phyloP scores from a whole-genome alignment of 2,329 filamentous ascomycete genomes.

The Fusarium verrucosum region DNA sequence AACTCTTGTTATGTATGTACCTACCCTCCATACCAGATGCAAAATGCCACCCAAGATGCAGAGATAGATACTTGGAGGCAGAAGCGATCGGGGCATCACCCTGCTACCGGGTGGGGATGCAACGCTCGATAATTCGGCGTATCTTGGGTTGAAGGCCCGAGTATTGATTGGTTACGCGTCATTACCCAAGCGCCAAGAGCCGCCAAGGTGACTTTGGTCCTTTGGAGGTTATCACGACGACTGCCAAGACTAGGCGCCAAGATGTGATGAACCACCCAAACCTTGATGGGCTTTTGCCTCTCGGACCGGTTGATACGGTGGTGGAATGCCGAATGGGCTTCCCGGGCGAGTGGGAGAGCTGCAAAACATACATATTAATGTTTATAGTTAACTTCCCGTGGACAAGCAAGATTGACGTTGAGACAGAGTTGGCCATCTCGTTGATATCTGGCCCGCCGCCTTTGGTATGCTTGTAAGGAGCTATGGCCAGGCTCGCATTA shows the following conservation, averaged over 20 bases:
- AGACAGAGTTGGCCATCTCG: conserved; percentile 5
- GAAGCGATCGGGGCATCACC: conserved; percentile 8
- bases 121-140: conserved; percentile 13
- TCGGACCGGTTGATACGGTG: conserved; percentile 15
- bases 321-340: conserved; percentile 24
- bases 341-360: background rate
- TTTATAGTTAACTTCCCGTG: background rate
- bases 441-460: conserved; percentile 1
- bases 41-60: conserved; percentile 13
- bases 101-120: background rate
- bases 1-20: background rate
- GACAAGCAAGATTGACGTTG: background rate
- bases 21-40: conserved; percentile 1
- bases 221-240: conserved; percentile 28
- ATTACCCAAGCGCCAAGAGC: conserved; percentile 37
- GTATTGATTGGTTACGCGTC: conserved; percentile 30
- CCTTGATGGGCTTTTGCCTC: conserved; percentile 37
- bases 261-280: conserved; percentile 30
- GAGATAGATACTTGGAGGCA: background rate
- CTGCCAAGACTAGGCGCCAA: conserved; percentile 28
- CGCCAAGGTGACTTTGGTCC: conserved; percentile 25
- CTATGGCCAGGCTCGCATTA: background rate
- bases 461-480: background rate
- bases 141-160: conserved; percentile 2
- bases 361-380: background rate